phyloP scores from a whole-genome alignment of 2,329 filamentous ascomycete species.

The Sporothrix euskadiensis region DNA sequence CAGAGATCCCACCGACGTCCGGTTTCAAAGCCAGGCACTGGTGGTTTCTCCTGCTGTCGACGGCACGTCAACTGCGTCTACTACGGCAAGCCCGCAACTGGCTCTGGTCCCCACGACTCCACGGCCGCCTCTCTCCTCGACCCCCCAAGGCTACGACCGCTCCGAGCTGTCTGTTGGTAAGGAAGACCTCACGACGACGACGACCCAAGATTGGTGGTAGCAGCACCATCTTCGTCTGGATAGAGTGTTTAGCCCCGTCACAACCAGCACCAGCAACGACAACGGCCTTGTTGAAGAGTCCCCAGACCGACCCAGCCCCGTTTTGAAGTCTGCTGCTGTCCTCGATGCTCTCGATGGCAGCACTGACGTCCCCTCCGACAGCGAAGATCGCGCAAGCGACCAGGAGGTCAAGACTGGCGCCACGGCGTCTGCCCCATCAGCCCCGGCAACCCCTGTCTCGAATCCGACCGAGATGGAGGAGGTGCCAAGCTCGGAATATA shows the following conservation, averaged over 20 bases:
- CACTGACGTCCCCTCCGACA: conserved; percentile 2
- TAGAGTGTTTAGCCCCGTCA: conserved; percentile 14
- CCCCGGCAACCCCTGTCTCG: background rate
- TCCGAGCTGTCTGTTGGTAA: conserved; percentile 4
- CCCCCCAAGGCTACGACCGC: background rate
- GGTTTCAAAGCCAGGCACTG: background rate
- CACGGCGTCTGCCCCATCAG: background rate
- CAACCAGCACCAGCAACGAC: conserved; percentile 4
- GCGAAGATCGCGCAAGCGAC: conserved; percentile 15
- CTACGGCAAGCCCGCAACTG: no score
- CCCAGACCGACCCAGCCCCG: background rate
- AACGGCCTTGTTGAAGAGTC: background rate
- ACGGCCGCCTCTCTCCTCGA: background rate
- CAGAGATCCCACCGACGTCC: background rate
- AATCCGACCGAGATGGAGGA: background rate
- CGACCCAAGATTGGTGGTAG: conserved; percentile 5
- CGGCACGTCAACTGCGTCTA: background rate
- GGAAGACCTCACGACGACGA: background rate
- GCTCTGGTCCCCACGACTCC: background rate
- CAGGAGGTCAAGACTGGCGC: conserved; percentile 12
- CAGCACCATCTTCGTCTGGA: conserved; percentile 2
- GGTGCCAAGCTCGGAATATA: conserved; percentile 12
- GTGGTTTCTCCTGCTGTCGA: no score
- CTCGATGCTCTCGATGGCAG: background rate
- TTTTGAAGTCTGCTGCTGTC: conserved; percentile 1